A percentile compares a stretch with the other conserved stretches of the same genome.
phyloP scores from a whole-genome alignment of 1,139 yeast species.

The Wickerhamiella pararugosa region DNA sequence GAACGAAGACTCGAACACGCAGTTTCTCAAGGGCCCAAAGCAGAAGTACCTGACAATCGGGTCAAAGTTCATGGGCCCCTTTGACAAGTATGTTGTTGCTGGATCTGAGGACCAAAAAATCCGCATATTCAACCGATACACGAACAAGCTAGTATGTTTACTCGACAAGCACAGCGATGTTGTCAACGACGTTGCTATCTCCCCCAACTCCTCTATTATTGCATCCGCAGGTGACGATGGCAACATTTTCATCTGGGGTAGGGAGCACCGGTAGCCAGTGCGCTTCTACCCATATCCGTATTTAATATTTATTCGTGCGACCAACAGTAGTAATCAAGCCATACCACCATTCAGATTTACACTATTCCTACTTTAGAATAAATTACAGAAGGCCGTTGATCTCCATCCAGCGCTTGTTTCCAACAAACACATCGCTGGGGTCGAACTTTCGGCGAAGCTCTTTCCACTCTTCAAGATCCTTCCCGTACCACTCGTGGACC shows the following conservation, averaged over 20 bases:
- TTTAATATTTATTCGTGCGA: neutral
- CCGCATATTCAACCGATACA: slow-evolving; percentile 66
- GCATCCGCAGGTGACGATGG: slow-evolving; percentile 82
- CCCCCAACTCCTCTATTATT: slow-evolving; percentile 41
- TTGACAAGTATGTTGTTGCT: slow-evolving; percentile 56
- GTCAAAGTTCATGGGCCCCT: slow-evolving; percentile 58
- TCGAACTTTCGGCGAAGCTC: slow-evolving; percentile 50
- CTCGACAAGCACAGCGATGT: slow-evolving; percentile 50
- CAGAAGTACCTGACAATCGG: slow-evolving; percentile 45
- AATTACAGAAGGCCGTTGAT: slow-evolving; percentile 47
- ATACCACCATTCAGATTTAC: too few relatives aligned
- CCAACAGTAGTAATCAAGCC: too few relatives aligned
- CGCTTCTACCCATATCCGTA: neutral
- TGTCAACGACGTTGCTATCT: slow-evolving; percentile 72
- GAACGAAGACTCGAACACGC: slow-evolving; percentile 41
- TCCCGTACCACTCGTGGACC: slow-evolving; percentile 70
- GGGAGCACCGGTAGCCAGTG: neutral
- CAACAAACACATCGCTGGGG: slow-evolving; percentile 67
- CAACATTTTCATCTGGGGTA: slow-evolving; percentile 13
- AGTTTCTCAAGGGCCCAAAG: slow-evolving; percentile 10
- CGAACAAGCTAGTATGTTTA: slow-evolving; percentile 53
- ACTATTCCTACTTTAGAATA: too few relatives aligned
- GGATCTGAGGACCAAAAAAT: slow-evolving; percentile 77
- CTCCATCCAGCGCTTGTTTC: slow-evolving; percentile 63
- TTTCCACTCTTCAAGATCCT: slow-evolving; percentile 46